Base-by-base conservation (phyloP, 306 rosid species). In the Oemleria cerasiformis region DNA sequence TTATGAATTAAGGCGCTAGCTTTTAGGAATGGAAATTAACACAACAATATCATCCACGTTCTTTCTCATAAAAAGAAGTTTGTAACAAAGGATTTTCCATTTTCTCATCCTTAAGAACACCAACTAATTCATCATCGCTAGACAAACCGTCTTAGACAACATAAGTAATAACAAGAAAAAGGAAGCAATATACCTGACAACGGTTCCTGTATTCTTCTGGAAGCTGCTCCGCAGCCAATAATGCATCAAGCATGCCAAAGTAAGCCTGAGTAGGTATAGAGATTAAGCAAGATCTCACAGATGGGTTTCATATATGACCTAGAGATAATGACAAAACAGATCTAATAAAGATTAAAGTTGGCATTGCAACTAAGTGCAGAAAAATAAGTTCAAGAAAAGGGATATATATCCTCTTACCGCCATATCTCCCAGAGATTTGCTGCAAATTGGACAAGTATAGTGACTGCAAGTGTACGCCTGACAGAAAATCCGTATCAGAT, bases 351-450 rank as follows among this genome's bases (percentile, higher is more conserved):
- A n/a, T 45, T 8, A 16, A 14, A 11, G 20, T 20, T 16, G 45
- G 45, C 43, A 36, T 17, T n/a, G 16, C 19, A 55, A 66, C 19
- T 7, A 25, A n/a, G 64, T 12, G 19, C 4, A 66, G 20, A 68
- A 51, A 67, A 61, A 60, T 19, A 58, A 5, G 7, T 13, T 39
- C 55, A 63, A 48, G 74, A 43, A 54, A 55, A 54, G 58, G 16
- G 39, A 74, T 51, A 62, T 5, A 72, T 75, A 53, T 20, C 61
- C 71, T 76, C 92, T 83, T 86, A 95, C 99, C 73, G 96, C 97
- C 99, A 95, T 92, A 70, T 95, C 97, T 78, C 99, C 99, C 85
- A 95, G 73, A 75, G 99, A 92, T 80, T 92, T 95, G 96, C 99
- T 88, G 90, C 99, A 95, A 78, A 95, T 92, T 72, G 99, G 99